These are phyloP conservation scores for Hypoxylon sp. DNA, from an alignment of 2,329 filamentous ascomycete species.

Conservation along the genomic window DNA sequence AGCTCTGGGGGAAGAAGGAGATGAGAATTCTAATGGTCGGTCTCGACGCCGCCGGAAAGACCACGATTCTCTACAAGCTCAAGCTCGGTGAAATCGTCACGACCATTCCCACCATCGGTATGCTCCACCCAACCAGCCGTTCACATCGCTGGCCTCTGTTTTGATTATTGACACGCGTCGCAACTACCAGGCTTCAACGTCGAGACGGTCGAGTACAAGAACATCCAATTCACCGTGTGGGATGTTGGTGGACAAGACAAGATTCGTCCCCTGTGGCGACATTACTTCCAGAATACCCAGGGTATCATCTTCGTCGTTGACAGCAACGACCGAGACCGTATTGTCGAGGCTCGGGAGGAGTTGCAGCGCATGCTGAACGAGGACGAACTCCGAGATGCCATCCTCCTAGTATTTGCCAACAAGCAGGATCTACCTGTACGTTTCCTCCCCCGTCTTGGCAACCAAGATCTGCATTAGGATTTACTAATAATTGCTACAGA, in stretches of 20 bases:
- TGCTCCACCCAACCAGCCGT: conserved; percentile 53
- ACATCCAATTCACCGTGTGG: conserved; percentile 99
- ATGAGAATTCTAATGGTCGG: conserved; percentile 99
- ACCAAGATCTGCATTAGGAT: background rate
- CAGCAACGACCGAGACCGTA: conserved; percentile 98
- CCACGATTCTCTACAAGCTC: conserved; percentile 99
- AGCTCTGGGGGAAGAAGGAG: conserved; percentile 99
- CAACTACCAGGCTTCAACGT: conserved; percentile 89
- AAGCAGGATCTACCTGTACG: conserved; percentile 99
- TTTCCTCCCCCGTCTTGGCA: conserved; percentile 49
- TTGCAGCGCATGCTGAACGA: conserved; percentile 99
- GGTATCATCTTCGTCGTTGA: conserved; percentile 99
- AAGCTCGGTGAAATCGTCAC: conserved; percentile 99
- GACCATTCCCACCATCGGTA: conserved; percentile 98
- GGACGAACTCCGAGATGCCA: conserved; percentile 96
- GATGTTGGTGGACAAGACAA: conserved; percentile 99
- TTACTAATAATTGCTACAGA: conserved; percentile 69
- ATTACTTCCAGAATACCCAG: conserved; percentile 99
- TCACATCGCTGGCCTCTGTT: conserved; percentile 23
- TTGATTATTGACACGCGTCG: conserved; percentile 46
- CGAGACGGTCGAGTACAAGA: conserved; percentile 99
- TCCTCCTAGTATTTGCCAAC: conserved; percentile 98
- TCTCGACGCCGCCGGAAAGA: conserved; percentile 99
- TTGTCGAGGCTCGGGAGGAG: conserved; percentile 96
- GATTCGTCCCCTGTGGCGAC: conserved; percentile 99